Evolutionary conservation across 192 early-diverging fungal genomes (phyloP).

Genomic region (Piromyces sp.): DNA sequence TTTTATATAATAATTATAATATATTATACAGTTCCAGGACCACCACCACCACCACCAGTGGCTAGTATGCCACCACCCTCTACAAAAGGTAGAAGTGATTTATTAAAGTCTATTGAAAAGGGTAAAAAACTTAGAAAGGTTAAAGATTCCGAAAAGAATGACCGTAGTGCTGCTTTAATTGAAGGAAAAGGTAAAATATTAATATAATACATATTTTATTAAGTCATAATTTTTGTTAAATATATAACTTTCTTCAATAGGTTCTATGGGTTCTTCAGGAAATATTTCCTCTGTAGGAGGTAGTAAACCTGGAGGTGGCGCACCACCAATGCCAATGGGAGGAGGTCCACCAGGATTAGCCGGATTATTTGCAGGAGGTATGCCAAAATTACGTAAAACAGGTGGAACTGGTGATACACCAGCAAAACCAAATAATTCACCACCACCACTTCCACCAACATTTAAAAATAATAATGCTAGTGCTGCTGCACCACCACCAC

Average conservation of each 20-base stretch:
- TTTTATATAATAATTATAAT: not conserved
- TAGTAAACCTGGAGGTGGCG: not conserved
- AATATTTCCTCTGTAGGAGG: not conserved
- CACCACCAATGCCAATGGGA: not conserved
- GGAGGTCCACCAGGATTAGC: not conserved
- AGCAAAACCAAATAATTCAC: not conserved
- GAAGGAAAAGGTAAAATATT: not conserved
- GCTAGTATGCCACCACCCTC: not conserved
- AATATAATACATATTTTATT: not conserved
- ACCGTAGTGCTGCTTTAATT: not conserved
- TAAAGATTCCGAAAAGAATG: not conserved
- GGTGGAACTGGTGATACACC: not conserved
- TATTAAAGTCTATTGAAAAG: not conserved
- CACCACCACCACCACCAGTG: not conserved
- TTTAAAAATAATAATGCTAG: not conserved
- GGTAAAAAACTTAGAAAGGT: not conserved
- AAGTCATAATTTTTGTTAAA: too few species aligned
- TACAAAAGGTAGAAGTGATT: not conserved
- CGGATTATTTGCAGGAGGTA: not conserved
- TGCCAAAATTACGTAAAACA: not conserved
- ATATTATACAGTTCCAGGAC: not conserved
- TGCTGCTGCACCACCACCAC: not conserved
- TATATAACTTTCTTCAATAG: too few species aligned
- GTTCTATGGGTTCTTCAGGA: not conserved
- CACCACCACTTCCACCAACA: not conserved